Evolutionary conservation across 2,329 filamentous ascomycete genomes (phyloP), one percentile per base, ranked within the genome.

Genomic region (Pyrenophora seminiperda): DNA sequence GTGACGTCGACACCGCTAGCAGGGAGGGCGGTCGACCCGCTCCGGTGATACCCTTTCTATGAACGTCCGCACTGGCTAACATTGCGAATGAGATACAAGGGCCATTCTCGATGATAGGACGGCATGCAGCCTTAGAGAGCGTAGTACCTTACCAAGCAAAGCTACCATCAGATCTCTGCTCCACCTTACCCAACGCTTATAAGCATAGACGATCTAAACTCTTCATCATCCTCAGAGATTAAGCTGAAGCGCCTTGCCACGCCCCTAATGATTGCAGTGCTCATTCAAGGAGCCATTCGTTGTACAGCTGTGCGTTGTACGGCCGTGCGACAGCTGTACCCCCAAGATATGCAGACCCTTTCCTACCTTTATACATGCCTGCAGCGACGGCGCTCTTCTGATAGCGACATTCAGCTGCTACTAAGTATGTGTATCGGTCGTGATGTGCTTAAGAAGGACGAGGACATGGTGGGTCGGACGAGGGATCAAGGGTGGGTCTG

Each of bases 281-380:
- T 53, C 24, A 52, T 57, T 42, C 32, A 33, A 52, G 32, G 38
- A 51, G 37, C 57, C 30, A 14, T 50, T 56, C 41, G 41, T 48
- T 10, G 22, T 27, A 7, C 10, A 51, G 33, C 57, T 20, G 15
- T 53, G 54, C 41, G 41, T 49, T 48, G 47, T 58, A 53, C 53
- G 15, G 40, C 42, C 24, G 41, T 58, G 37, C 51, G 34, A 58
- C 42, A 53, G 46, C 52, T 54, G 53, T 56, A 54, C 53, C 47
- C 36, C 52, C 10, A 53, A 47, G 43, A 54, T 50, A 59, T 55
- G 43, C 43, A 47, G 46, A 56, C 33, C 49, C 48, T 55, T 51
- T 55, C 52, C 36, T 11, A 47, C 37, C 49, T 58, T 56, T 52
- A 31, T 47, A 42, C 14, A 44, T 36, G 57, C 49, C 34, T 57